These are phyloP conservation scores for Hypomontagnella submonticulosa DNA, from an alignment of 495 filamentous ascomycete species.

Conservation along the genomic window DNA sequence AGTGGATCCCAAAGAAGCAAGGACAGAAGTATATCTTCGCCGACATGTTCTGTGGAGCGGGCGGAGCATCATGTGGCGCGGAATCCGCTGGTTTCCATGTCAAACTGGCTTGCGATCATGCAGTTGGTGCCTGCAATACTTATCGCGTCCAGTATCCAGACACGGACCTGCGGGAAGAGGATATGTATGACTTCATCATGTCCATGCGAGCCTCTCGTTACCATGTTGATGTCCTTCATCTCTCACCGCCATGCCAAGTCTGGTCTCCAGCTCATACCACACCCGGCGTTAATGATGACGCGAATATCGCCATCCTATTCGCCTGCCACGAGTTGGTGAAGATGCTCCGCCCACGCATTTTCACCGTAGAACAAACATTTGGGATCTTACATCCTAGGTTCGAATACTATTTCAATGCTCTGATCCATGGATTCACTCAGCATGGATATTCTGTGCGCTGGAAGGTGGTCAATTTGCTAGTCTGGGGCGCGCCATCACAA, in stretches of 20 bases:
- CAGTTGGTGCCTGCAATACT: constrained; percentile 63
- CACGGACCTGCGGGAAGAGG: constrained; percentile 54
- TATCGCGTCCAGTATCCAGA: constrained; percentile 69
- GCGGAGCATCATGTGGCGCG: constrained; percentile 79
- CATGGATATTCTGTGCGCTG: constrained; percentile 75
- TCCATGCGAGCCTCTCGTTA: constrained; percentile 17
- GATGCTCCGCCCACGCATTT: constrained; percentile 71
- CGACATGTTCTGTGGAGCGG: constrained; percentile 81
- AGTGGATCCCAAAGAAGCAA: constrained; percentile 28
- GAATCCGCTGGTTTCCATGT: constrained; percentile 67
- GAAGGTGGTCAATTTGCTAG: constrained; percentile 59
- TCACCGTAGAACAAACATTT: constrained; percentile 87
- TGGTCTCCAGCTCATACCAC: constrained; percentile 83
- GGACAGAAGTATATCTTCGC: constrained; percentile 69
- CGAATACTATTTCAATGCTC: constrained; percentile 63
- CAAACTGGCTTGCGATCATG: constrained; percentile 72
- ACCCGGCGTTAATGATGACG: constrained; percentile 72
- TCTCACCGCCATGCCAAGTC: constrained; percentile 86
- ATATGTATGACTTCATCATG: constrained; percentile 62
- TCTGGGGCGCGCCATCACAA: constrained; percentile 57
- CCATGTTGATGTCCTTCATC: constrained; percentile 77
- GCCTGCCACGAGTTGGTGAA: constrained; percentile 68
- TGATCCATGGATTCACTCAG: constrained; percentile 73
- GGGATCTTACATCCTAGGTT: constrained; percentile 66
- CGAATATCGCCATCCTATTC: constrained; percentile 77